Conservation (phyloP, 176 grass and related monocot species). For the Themeda triandra region DNA sequence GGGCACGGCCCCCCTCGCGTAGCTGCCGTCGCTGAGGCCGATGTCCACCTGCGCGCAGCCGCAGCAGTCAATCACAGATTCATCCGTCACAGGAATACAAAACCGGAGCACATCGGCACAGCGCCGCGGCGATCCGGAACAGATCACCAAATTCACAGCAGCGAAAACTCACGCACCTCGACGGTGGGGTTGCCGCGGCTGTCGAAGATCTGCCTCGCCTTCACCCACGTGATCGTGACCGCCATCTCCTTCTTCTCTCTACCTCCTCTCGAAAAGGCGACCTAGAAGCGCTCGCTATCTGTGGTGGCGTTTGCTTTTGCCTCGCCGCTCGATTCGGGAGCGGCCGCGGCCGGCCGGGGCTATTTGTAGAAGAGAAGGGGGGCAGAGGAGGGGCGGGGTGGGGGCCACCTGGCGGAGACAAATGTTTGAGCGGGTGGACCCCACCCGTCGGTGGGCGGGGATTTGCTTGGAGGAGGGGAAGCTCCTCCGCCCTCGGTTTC, state of each 20-base stretch:
- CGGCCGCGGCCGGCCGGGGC: not conserved
- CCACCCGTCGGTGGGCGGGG: not conserved
- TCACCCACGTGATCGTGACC: slow-evolving; percentile 53
- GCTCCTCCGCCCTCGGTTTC: not conserved
- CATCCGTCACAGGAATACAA: not conserved
- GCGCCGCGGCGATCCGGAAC: not conserved
- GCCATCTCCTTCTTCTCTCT: slow-evolving; percentile 23
- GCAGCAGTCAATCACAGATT: not conserved
- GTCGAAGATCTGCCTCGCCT: slow-evolving; percentile 94
- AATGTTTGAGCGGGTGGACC: not conserved
- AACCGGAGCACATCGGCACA: not conserved
- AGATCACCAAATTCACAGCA: not conserved
- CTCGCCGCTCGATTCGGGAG: not conserved
- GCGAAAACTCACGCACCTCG: slow-evolving; percentile 36
- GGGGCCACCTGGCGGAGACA: not conserved
- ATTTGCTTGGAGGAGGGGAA: slow-evolving; percentile 23
- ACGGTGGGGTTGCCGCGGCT: slow-evolving; percentile 92
- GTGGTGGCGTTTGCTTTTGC: not conserved
- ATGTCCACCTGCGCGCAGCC: slow-evolving; percentile 50
- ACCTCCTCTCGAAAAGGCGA: not conserved
- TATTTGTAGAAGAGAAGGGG: not conserved
- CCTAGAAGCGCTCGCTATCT: not conserved
- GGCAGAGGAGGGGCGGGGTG: not conserved
- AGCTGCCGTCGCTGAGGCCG: slow-evolving; percentile 55
- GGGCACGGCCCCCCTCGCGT: slow-evolving; percentile 72